Evolutionary conservation across 1,284 basidiomycete genomes (phyloP).

Genomic region (Sporisorium sorghi): DNA sequence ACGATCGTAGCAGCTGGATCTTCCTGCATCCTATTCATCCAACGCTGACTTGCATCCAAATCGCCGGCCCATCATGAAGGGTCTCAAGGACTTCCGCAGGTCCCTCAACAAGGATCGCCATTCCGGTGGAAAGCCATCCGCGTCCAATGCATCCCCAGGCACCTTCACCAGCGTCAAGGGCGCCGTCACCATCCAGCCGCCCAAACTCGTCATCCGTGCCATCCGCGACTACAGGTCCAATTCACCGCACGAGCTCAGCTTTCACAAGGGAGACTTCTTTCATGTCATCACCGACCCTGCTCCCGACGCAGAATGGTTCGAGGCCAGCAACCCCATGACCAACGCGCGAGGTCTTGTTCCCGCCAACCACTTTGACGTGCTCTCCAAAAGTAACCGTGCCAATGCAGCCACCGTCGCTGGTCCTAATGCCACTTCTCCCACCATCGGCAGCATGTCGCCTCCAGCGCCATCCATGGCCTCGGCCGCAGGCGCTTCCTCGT

Average conservation of each 20-base stretch:
- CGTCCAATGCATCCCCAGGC: conserved; percentile 24
- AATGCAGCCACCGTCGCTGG: conserved; percentile 32
- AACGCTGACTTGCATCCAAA: background rate
- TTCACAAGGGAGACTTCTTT: conserved; percentile 96
- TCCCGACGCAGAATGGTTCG: conserved; percentile 69
- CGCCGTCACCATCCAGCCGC: conserved; percentile 73
- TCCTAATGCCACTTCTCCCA: conserved; percentile 39
- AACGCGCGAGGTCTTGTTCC: conserved; percentile 92
- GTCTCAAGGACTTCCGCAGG: conserved; percentile 64
- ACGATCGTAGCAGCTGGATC: background rate
- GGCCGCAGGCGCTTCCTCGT: conserved; percentile 10
- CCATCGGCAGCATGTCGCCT: conserved; percentile 42
- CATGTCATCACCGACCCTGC: conserved; percentile 84
- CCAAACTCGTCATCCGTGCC: conserved; percentile 95
- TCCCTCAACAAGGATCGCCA: conserved; percentile 64
- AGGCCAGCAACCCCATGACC: conserved; percentile 79
- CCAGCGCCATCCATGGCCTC: conserved; percentile 11
- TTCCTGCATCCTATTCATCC: background rate
- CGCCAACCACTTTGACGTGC: conserved; percentile 79
- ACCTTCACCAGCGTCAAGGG: conserved; percentile 54
- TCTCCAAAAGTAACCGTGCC: conserved; percentile 58
- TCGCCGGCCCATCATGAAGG: conserved; percentile 53
- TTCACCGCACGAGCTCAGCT: conserved; percentile 87
- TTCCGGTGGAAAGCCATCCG: conserved; percentile 49
- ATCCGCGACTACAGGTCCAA: conserved; percentile 78